These are phyloP conservation scores for Hygrocybe coccinea DNA, from an alignment of 768 basidiomycete genomes.

Conservation along the genomic window DNA sequence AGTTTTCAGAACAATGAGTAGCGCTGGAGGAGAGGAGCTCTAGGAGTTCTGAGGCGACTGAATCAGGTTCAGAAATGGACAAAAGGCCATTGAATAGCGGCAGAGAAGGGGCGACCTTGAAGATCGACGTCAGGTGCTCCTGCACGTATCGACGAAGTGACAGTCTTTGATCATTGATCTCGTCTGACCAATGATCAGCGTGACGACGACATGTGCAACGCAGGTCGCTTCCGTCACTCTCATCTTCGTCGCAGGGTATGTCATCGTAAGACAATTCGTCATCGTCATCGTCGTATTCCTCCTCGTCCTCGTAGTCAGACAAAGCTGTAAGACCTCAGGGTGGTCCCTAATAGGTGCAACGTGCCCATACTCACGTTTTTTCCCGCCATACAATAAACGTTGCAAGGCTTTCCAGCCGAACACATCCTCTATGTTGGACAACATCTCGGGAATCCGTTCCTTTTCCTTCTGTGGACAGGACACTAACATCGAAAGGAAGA, in stretches of 20 bases:
- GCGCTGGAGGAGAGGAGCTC: conserved; percentile 38
- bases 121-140: conserved; percentile 41
- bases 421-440: conserved; percentile 51
- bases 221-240: conserved; percentile 19
- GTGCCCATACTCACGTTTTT: conserved; percentile 29
- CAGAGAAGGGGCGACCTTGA: conserved; percentile 46
- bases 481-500: conserved; percentile 54
- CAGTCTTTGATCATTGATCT: conserved; percentile 37
- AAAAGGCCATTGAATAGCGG: conserved; percentile 43
- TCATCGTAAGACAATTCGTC: conserved; percentile 28
- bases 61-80: conserved; percentile 30
- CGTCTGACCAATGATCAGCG: conserved; percentile 49
- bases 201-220: conserved; percentile 33
- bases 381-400: conserved; percentile 52
- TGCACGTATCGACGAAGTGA: conserved; percentile 44
- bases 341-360: conserved; percentile 6
- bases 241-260: conserved; percentile 30
- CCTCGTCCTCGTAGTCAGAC: conserved; percentile 12
- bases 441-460: conserved; percentile 44
- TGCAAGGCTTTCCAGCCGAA: conserved; percentile 51
- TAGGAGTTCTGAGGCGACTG: conserved; percentile 33
- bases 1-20: conserved; percentile 45
- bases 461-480: conserved; percentile 28
- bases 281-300: conserved; percentile 9
- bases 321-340: background rate